phyloP scores from a whole-genome alignment of 2,329 filamentous ascomycete species.

The Metarhizium anisopliae region DNA sequence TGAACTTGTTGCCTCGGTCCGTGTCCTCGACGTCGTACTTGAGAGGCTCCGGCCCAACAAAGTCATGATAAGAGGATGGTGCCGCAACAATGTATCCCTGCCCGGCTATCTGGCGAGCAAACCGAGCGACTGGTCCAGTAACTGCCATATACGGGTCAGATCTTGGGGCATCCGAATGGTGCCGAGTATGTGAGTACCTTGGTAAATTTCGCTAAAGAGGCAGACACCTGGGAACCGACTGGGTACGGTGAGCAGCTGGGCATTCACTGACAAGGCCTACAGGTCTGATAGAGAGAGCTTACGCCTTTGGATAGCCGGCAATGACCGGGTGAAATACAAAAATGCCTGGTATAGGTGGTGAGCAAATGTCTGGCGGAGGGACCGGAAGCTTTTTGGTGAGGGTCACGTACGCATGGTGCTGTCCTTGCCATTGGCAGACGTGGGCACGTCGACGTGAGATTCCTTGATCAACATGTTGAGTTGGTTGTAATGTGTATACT shows the following conservation, averaged over 20 bases:
- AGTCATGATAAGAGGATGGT: conserved; percentile 88
- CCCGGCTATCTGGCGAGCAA: conserved; percentile 83
- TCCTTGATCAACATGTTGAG: conserved; percentile 45
- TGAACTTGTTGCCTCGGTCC: conserved; percentile 78
- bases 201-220: conserved; percentile 91
- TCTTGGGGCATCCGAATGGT: neutral
- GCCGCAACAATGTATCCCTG: conserved; percentile 92
- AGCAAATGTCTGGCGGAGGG: neutral
- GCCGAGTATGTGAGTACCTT: conserved; percentile 47
- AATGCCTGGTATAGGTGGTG: conserved; percentile 49
- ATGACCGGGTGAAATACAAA: conserved; percentile 84
- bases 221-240: conserved; percentile 75
- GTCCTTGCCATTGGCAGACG: conserved; percentile 43
- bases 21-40: conserved; percentile 84
- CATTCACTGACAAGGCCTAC: neutral
- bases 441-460: conserved; percentile 40
- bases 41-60: conserved; percentile 73
- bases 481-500: neutral
- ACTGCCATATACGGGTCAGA: conserved; percentile 39
- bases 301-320: conserved; percentile 78
- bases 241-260: neutral
- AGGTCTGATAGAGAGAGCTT: conserved; percentile 20
- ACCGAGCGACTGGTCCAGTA: conserved; percentile 80
- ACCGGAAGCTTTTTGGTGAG: neutral
- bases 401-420: conserved; percentile 39